Percentiles rank a stretch among this genome's conserved stretches.
These are phyloP conservation scores for Amorphotheca resinae DNA, from an alignment of 495 filamentous ascomycete species.

Conservation along the genomic window DNA sequence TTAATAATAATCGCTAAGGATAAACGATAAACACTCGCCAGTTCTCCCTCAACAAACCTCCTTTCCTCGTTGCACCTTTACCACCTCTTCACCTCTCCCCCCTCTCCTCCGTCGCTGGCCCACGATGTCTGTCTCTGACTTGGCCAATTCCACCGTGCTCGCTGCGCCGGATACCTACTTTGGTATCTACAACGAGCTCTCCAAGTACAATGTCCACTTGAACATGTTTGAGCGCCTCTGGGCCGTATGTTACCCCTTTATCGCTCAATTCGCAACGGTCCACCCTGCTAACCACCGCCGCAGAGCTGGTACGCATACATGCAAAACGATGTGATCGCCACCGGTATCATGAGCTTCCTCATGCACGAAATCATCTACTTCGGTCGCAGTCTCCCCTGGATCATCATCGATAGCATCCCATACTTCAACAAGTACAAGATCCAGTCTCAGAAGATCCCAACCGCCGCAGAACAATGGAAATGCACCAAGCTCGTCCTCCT, in stretches of 20 bases:
- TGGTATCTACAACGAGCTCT: constrained; percentile 75
- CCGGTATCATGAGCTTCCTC: constrained; percentile 89
- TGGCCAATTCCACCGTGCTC: constrained; percentile 17
- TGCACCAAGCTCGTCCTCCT: constrained; percentile 86
- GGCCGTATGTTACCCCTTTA: constrained; percentile 49
- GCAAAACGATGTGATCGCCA: constrained; percentile 92
- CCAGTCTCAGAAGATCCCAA: constrained; percentile 86
- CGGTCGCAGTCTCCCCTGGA: constrained; percentile 82
- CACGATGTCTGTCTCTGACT: constrained; percentile 9
- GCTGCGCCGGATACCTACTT: constrained; percentile 50
- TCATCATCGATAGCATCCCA: constrained; percentile 79
- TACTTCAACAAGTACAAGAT: constrained; percentile 89
- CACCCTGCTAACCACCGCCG: constrained; percentile 13
- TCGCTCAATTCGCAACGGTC: constrained; percentile 2
- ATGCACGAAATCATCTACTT: constrained; percentile 96
- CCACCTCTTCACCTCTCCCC: background rate
- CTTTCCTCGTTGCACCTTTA: too few relatives aligned
- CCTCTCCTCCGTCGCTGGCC: background rate
- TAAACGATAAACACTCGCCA: background rate
- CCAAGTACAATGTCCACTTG: constrained; percentile 75
- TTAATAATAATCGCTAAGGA: constrained; percentile 1
- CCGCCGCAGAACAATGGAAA: constrained; percentile 80
- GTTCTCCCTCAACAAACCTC: background rate
- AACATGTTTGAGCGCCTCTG: constrained; percentile 76
- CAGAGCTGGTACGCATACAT: constrained; percentile 88